These are phyloP conservation scores for Umbelopsis sp. DNA, from an alignment of 371 early-diverging fungal species.

Conservation along the genomic window DNA sequence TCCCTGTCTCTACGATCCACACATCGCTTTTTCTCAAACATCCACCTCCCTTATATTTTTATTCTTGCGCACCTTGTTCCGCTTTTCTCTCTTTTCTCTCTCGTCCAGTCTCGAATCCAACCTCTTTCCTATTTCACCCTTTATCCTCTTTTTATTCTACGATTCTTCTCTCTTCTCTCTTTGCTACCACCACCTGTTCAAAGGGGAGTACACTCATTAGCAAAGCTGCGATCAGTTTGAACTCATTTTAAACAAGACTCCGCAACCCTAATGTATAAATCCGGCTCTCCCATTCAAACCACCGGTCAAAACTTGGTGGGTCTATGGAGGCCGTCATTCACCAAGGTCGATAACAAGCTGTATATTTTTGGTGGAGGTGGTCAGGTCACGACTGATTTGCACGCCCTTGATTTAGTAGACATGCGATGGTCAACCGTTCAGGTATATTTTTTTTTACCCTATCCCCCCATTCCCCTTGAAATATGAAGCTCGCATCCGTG, in stretches of 20 bases:
- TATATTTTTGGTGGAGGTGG: slow-evolving; percentile 69
- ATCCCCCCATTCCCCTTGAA: slow-evolving; percentile 12
- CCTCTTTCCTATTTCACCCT: slow-evolving; percentile 9
- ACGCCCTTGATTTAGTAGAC: slow-evolving; percentile 55
- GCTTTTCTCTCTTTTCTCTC: slow-evolving; percentile 16
- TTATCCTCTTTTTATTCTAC: slow-evolving; percentile 10
- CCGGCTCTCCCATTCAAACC: slow-evolving; percentile 56
- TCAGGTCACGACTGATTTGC: slow-evolving; percentile 62
- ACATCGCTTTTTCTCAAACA: neutral
- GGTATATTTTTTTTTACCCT: slow-evolving; percentile 31
- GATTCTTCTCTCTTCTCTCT: slow-evolving; percentile 21
- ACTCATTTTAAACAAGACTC: slow-evolving; percentile 23
- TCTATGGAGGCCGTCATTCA: slow-evolving; percentile 68
- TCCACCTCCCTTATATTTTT: slow-evolving; percentile 14
- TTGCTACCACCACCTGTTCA: slow-evolving; percentile 9
- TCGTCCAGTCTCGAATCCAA: slow-evolving; percentile 19
- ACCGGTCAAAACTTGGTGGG: slow-evolving; percentile 66
- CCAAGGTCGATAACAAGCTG: slow-evolving; percentile 60
- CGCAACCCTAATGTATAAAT: slow-evolving; percentile 39
- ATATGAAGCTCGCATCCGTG: slow-evolving; percentile 10
- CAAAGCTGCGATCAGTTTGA: slow-evolving; percentile 8
- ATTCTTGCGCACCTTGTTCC: slow-evolving; percentile 1
- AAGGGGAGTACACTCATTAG: slow-evolving; percentile 9
- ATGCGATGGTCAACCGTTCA: slow-evolving; percentile 54
- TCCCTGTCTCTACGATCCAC: slow-evolving; percentile 15